Base-by-base conservation (phyloP, 192 early-diverging fungal genomes). In the Rhizoclosmatium sp. region DNA sequence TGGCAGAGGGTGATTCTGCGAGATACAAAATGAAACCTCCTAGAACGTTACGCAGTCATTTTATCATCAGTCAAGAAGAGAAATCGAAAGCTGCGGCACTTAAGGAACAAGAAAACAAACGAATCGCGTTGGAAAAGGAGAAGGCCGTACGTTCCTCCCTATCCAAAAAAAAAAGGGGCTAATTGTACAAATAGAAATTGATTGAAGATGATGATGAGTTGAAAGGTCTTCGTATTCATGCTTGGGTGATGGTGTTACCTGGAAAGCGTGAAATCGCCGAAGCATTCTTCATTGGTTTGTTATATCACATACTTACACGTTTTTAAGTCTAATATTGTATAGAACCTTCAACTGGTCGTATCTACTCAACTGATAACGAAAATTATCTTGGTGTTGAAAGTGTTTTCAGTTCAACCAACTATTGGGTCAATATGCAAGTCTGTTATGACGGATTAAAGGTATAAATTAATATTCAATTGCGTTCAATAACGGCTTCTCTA, bases 391-490 rank as follows among this genome's bases (percentile, higher is more conserved):
- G 89, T 16, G 82, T 90, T 16, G 89, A 90, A 75, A 85, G 87
- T 72, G 89, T 90, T 3, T 90, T 86, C 74, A 84, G 84, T 64
- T 84, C 86, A 4, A 72, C 78, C 19, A 89, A 91, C 80, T 88
- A 88, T 76, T 91, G 89, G 89, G 89, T 88, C 39, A 89, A 91
- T 66, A 89, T 91, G 89, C 89, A 89, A 85, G 82, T 87, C 51
- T 89, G 89, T 73, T 88, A 86, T 72, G 85, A 91, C 46, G 89
- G 89, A 68, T 80, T 89, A 3, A 88, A 86, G 81, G 85, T 86
- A 23, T 12, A 16, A 23, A 31, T 39, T 21, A 2, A 31, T 31
- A 31, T 31, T 31, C 31, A 31, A 31, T 31, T 31, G 31, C 31
- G 31, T 31, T 31, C 31, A 31, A 31, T 31, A 31, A 31, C 31